Evolutionary conservation across 805 yeast genomes (phyloP), one percentile per base, ranked within the genome.

Genomic region (Starmerella geochares): DNA sequence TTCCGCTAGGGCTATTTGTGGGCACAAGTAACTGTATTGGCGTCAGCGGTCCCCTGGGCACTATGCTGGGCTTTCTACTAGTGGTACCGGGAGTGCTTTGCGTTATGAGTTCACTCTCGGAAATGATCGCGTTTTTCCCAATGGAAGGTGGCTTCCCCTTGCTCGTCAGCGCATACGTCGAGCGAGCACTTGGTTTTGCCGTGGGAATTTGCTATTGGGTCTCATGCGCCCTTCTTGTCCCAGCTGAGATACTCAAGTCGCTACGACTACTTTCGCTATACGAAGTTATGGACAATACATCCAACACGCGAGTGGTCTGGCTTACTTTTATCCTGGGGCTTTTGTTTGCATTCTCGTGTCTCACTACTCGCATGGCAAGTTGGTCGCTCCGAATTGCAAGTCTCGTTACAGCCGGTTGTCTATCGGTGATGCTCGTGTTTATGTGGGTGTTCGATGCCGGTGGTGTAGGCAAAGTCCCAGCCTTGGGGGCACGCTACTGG

Each of bases 231-330:
- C 58, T 68, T 35, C 60, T 67, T 0, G 69, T 83, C 52, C 86
- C 94, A 0, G 77, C 86, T 0, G 94, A 85, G 59, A 73, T 85
- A 3, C 80, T 84, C 17, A 87, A 88, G 0, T 78, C 84, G 16
- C 77, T 84, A 1, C 78, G 83, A 21, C 76, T 84, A 79, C 65
- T 84, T 32, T 73, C 81, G 44, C 83, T 79, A 58, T 86, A 77
- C 60, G 71, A 77, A 0, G 61, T 69, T 28, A 65, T 82, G 32
- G 60, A 75, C 19, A 41, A 38, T 5, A n/a, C 47, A 71, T 11
- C 68, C 80, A 64, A 35, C 24, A 31, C 28, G 19, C 29, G 36
- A 23, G 23, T 50, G 2, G 55, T 57, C 7, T 57, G 54, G 50
- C 44, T 55, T 27, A 52, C 55, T 4, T 55, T 54, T 28, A 33